phyloP scores from a whole-genome alignment of 768 basidiomycete genomes.

The Boletus reticuloceps region DNA sequence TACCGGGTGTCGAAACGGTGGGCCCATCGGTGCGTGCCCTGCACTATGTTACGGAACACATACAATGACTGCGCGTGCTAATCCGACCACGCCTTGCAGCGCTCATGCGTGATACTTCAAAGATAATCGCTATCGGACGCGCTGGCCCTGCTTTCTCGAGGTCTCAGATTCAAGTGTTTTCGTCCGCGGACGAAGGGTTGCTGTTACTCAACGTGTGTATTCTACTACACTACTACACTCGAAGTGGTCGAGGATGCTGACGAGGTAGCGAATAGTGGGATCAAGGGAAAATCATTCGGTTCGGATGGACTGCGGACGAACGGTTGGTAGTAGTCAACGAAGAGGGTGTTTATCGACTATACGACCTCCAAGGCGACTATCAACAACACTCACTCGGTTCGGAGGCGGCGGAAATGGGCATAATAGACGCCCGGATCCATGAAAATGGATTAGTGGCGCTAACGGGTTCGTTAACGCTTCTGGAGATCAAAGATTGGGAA shows the following conservation, averaged over 20 bases:
- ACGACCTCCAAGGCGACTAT: conserved; percentile 85
- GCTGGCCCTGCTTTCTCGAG: conserved; percentile 57
- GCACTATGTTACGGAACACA: background rate
- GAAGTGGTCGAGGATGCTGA: conserved; percentile 4
- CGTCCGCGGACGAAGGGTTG: conserved; percentile 75
- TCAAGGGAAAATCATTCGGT: conserved; percentile 73
- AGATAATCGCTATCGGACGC: conserved; percentile 69
- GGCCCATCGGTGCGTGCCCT: conserved; percentile 71
- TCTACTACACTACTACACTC: background rate
- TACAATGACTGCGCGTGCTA: conserved; percentile 1
- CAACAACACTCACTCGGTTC: conserved; percentile 79
- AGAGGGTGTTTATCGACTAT: conserved; percentile 88
- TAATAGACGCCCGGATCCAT: conserved; percentile 83
- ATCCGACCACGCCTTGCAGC: conserved; percentile 44
- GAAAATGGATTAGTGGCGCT: conserved; percentile 86
- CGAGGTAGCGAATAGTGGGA: conserved; percentile 71
- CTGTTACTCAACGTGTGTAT: conserved; percentile 71
- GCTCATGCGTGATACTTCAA: conserved; percentile 81
- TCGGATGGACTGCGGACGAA: conserved; percentile 85
- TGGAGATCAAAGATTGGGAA: conserved; percentile 90
- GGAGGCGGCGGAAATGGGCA: conserved; percentile 78
- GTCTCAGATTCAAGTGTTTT: conserved; percentile 85
- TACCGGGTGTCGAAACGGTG: conserved; percentile 82
- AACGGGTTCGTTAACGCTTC: conserved; percentile 66
- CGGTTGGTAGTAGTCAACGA: conserved; percentile 83